Base-by-base conservation (phyloP, 169 alveolate genomes). In the Plasmodium reichenowi region DNA sequence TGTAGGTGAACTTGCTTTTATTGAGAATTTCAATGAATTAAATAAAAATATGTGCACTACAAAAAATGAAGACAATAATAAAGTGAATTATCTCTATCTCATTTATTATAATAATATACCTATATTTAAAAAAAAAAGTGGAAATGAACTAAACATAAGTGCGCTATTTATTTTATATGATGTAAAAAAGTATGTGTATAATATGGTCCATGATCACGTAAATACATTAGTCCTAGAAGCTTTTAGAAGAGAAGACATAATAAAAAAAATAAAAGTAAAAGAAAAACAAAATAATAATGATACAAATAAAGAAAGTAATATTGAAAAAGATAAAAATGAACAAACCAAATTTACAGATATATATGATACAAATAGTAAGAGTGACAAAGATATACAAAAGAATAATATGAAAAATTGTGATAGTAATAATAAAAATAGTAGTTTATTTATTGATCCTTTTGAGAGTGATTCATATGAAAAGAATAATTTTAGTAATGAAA, bases 21-120 rank as follows among this genome's bases (percentile, higher is more conserved):
- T 48, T 7, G 29, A 66, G 8, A 48, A 67, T 9, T 20, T 12
- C 13, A 32, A 67, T 0, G 73, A 80, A 15, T 8, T 80, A 67
- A 13, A 17, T 17, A 76, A 50, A 80, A 13, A 8, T 1, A 38
- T 26, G 10, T 43, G 20, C n/a, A 17, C 13, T 43, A 24, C 13
- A 32, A 6, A 60, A 8, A 15, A 17, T 24, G 38, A n/a, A 15
- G 20, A 20, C 22, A 59, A 59, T 20, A 26, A 20, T 47, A n/a
- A 24, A 22, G n/a, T 13, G 8, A 24, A 80, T 60, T 80, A 80
- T 38, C 17, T 80, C 2, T 54, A 52, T 26, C 29, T 56, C n/a
- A 59, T 45, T 80, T 47, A 80, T 56, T 80, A 67, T 80, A 59
- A 62, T 67, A 60, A 71, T 26, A 80, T 59, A 54, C 90, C 90